These are phyloP conservation scores for Ambrosiella beaveri DNA, from an alignment of 2,329 filamentous ascomycete genomes.

Conservation along the genomic window DNA sequence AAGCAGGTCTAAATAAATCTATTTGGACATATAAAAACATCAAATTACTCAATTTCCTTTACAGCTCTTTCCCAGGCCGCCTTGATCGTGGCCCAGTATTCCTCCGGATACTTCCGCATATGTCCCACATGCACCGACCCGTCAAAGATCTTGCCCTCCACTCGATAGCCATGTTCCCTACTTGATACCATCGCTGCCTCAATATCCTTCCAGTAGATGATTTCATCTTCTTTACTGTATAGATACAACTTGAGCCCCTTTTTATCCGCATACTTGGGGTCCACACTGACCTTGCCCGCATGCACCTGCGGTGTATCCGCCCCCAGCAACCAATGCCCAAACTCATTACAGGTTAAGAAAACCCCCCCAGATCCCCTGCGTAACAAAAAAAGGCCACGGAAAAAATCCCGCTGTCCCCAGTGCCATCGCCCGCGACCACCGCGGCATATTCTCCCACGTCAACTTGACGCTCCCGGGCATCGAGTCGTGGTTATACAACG, in stretches of 20 bases:
- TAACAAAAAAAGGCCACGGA: slow-evolving; percentile 32
- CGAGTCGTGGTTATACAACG: slow-evolving; percentile 33
- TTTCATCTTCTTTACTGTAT: slow-evolving; percentile 39
- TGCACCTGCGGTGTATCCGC: slow-evolving; percentile 23
- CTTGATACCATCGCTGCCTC: slow-evolving; percentile 35
- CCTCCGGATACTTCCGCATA: slow-evolving; percentile 35
- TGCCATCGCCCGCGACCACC: slow-evolving; percentile 37
- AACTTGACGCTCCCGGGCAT: slow-evolving; percentile 32
- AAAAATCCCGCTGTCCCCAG: slow-evolving; percentile 29
- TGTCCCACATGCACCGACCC: slow-evolving; percentile 44
- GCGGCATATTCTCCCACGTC: slow-evolving; percentile 24
- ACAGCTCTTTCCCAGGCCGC: slow-evolving; percentile 7
- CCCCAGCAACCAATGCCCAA: slow-evolving; percentile 22
- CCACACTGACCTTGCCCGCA: slow-evolving; percentile 19
- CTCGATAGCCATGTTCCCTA: slow-evolving; percentile 29
- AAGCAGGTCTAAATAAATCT: neutral
- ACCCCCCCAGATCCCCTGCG: slow-evolving; percentile 29
- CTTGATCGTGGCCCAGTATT: slow-evolving; percentile 34
- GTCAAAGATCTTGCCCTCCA: slow-evolving; percentile 35
- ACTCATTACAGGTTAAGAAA: slow-evolving; percentile 23
- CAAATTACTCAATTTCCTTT: neutral
- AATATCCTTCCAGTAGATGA: slow-evolving; percentile 39
- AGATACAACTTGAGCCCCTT: slow-evolving; percentile 34
- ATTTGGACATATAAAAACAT: neutral
- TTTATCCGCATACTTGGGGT: slow-evolving; percentile 21